phyloP scores from a whole-genome alignment of 176 grass and related monocot species.

The Eleusine coracana region DNA sequence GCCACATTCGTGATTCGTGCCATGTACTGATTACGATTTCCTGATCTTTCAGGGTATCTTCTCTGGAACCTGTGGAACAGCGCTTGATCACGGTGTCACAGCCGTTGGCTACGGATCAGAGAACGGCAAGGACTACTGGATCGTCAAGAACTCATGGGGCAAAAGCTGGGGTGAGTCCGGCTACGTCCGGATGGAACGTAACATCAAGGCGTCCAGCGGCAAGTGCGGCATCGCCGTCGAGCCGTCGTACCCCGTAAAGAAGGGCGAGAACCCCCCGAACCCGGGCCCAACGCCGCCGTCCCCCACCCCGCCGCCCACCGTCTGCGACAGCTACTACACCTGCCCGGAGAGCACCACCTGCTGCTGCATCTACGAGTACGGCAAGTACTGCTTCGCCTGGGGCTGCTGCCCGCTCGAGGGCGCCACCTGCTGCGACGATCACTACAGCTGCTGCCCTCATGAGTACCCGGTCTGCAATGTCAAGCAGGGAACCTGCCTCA shows the following conservation, averaged over 20 bases:
- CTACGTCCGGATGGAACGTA: constrained; percentile 86
- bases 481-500: constrained; percentile 60
- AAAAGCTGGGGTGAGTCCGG: constrained; percentile 66
- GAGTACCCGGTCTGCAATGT: constrained; percentile 84
- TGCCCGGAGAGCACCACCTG: constrained; percentile 74
- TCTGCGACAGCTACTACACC: constrained; percentile 73
- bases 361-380: constrained; percentile 80
- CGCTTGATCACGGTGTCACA: constrained; percentile 72
- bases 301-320: constrained; percentile 33
- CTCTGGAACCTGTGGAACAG: constrained; percentile 73
- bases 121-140: constrained; percentile 80
- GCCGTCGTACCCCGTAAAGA: constrained; percentile 79
- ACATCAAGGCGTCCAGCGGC: constrained; percentile 57
- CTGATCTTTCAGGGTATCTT: constrained; percentile 66
- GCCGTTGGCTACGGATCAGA: constrained; percentile 72
- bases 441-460: constrained; percentile 96
- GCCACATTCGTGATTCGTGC: background rate
- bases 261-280: constrained; percentile 75
- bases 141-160: constrained; percentile 94
- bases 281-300: constrained; percentile 75
- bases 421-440: constrained; percentile 84
- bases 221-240: constrained; percentile 83
- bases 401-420: constrained; percentile 92
- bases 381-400: constrained; percentile 71
- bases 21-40: constrained; percentile 7